phyloP scores from a whole-genome alignment of 2,329 filamentous ascomycete species.

The Colletotrichum musae region DNA sequence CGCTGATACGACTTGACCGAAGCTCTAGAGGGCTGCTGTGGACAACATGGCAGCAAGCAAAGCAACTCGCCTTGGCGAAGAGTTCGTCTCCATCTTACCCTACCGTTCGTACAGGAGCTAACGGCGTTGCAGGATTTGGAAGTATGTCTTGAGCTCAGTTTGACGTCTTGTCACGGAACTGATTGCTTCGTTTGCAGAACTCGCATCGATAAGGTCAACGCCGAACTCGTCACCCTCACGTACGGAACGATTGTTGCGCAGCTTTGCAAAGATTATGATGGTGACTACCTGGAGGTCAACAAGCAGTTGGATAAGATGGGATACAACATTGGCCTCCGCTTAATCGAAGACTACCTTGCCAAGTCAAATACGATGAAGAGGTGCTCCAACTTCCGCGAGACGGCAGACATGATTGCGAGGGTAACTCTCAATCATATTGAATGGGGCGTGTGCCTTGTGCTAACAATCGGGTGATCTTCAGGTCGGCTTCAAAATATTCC shows the following conservation, averaged over 20 bases:
- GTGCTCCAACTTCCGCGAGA: constrained; percentile 94
- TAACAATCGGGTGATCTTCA: constrained; percentile 54
- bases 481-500: constrained; percentile 99
- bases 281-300: constrained; percentile 95
- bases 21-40: background rate
- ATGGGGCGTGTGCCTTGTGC: constrained; percentile 9
- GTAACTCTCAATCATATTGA: constrained; percentile 59
- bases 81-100: constrained; percentile 61
- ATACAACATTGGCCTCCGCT: constrained; percentile 94
- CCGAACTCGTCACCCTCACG: constrained; percentile 95
- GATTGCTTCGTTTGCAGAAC: constrained; percentile 71
- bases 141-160: constrained; percentile 73
- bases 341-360: constrained; percentile 98
- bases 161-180: background rate
- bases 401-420: constrained; percentile 96
- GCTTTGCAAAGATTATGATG: constrained; percentile 95
- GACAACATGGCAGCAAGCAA: constrained; percentile 71
- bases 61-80: constrained; percentile 73
- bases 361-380: constrained; percentile 92
- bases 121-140: constrained; percentile 82
- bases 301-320: constrained; percentile 99
- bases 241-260: constrained; percentile 98
- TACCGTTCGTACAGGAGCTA: constrained; percentile 22
- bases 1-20: no score
- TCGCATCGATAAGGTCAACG: constrained; percentile 97